Evolutionary conservation across 108 stramenopile species (phyloP), one percentile per base, ranked within the genome.

Genomic region (Skeletonema tropicum): DNA sequence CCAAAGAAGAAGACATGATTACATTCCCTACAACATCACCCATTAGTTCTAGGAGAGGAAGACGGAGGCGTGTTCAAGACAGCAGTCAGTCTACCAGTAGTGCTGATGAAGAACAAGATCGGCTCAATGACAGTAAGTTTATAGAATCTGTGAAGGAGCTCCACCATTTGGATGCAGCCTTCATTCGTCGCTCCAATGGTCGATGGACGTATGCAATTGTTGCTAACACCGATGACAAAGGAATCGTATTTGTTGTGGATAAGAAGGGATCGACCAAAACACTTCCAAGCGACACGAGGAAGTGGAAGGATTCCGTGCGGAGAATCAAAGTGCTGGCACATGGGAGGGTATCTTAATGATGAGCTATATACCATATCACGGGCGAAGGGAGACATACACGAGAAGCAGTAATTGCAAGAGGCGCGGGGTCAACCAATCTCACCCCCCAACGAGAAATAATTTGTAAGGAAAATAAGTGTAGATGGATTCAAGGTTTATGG

Each of bases 201-300:
- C 57, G 49, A 6, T 81, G 80, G 80, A 81, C 80, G 9, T 81
- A 81, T 66, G 80, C 80, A 17, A 30, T 81, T 1, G 73, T 65
- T 26, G 68, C 69, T 3, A 57, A 81, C 55, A 72, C 67, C 13
- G 59, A 68, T 15, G 49, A 57, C 52, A 32, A 73, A 49, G 31
- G 63, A 6, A 81, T 81, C n/a, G 41, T 45, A 38, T 81, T 81
- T 73, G 72, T 68, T 38, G 73, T 81, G 6, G 74, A 81, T 60
- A 38, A 49, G 21, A 49, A 68, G 13, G 80, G 80, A 31, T 74
- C 73, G 23, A 81, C 80, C 1, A 81, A 81, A 61, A 45, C 63
- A 39, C 70, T 81, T 26, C 68, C 80, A n/a, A 60, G 26, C 14
- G 60, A 57, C 9, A 35, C 14, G 60, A 42, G 11, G 30, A 73